These are phyloP conservation scores for Cryptococcus sp. DNA, from an alignment of 1,284 basidiomycete species.

Conservation along the genomic window DNA sequence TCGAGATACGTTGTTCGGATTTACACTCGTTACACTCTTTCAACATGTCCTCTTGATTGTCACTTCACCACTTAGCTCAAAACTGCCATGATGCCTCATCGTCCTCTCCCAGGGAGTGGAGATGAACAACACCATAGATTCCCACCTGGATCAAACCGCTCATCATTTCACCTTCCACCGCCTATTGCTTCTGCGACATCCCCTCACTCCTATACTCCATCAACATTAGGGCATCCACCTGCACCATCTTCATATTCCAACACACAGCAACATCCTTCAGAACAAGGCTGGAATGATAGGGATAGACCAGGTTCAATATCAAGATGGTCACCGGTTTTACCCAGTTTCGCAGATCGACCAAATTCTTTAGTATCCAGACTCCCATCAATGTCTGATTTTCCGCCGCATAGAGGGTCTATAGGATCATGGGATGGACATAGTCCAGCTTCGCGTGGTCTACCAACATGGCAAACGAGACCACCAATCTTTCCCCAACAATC, in stretches of 20 bases:
- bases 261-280: too few species aligned
- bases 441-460: background rate
- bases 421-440: background rate
- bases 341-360: background rate
- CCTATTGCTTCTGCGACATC: constrained; percentile 3
- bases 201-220: constrained; percentile 1
- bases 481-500: background rate
- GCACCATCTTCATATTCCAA: too few species aligned
- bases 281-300: background rate
- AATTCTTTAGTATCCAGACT: background rate
- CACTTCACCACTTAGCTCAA: background rate
- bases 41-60: background rate
- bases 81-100: background rate
- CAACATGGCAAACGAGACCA: background rate
- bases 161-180: constrained; percentile 3
- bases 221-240: background rate
- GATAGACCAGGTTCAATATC: background rate
- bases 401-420: background rate
- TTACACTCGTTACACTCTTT: background rate
- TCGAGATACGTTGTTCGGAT: background rate
- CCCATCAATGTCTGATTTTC: background rate
- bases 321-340: background rate
- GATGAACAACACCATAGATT: background rate
- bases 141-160: background rate
- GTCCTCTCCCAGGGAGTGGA: background rate